These are phyloP conservation scores for Pichia sporocuriosa DNA, from an alignment of 805 yeast genomes.

Conservation along the genomic window DNA sequence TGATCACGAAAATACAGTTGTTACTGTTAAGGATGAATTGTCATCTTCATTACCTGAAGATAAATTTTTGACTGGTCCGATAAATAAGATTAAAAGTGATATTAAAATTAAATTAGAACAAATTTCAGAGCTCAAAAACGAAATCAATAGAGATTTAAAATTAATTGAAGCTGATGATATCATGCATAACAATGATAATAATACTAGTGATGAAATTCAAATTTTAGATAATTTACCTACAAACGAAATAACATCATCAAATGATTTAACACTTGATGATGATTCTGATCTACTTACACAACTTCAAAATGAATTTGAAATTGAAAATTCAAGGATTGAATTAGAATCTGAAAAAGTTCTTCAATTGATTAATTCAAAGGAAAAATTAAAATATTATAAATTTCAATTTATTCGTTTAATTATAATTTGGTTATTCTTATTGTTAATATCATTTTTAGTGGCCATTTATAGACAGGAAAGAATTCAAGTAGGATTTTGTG, in stretches of 20 bases:
- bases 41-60: too few species aligned
- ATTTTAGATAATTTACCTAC: not conserved
- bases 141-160: conserved; percentile 4
- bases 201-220: not conserved
- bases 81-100: not conserved
- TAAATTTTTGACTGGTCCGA: not conserved
- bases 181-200: not conserved
- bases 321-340: conserved; percentile 19
- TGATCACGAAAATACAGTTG: not conserved
- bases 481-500: conserved; percentile 68
- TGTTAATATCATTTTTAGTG: conserved; percentile 6
- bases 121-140: not conserved
- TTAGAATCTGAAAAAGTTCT: conserved; percentile 21
- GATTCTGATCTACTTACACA: conserved; percentile 12
- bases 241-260: not conserved
- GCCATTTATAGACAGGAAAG: conserved; percentile 46
- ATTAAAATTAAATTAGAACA: conserved; percentile 1
- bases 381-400: conserved; percentile 3
- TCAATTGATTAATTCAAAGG: conserved; percentile 8
- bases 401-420: conserved; percentile 3
- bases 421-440: conserved; percentile 1
- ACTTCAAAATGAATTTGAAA: conserved; percentile 19
- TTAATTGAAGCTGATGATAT: not conserved
- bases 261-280: conserved; percentile 4
- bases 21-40: not conserved